Conservation (phyloP, 2,329 filamentous ascomycete species). For the Alternaria panax region DNA sequence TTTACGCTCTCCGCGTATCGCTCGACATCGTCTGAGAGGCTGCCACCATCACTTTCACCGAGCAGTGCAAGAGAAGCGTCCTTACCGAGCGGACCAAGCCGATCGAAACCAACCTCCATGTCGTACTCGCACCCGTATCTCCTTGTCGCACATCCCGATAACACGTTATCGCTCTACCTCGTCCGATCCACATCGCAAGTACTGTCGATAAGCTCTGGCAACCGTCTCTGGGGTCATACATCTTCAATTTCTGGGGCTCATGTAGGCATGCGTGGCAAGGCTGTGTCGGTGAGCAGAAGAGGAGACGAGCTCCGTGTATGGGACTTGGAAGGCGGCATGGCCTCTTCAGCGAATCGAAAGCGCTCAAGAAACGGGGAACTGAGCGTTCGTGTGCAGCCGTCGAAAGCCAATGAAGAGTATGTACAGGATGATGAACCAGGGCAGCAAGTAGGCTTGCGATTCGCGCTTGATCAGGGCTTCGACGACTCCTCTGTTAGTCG, state of each 20-base stretch:
- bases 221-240: conserved; percentile 88
- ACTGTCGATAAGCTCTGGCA: conserved; percentile 75
- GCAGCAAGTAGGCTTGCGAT: conserved; percentile 42
- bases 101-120: conserved; percentile 55
- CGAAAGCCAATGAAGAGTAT: conserved; percentile 30
- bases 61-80: conserved; percentile 30
- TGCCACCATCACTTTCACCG: conserved; percentile 35
- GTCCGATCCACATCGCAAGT: conserved; percentile 73
- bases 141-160: conserved; percentile 82
- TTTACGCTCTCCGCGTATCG: conserved; percentile 48
- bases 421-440: conserved; percentile 30
- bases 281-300: conserved; percentile 84
- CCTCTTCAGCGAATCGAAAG: conserved; percentile 53
- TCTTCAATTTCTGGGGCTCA: conserved; percentile 87
- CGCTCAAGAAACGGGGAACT: conserved; percentile 55
- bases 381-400: conserved; percentile 63
- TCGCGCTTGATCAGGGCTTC: conserved; percentile 46
- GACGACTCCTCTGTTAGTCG: conserved; percentile 55
- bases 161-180: conserved; percentile 83
- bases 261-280: conserved; percentile 83
- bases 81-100: conserved; percentile 27
- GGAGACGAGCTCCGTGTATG: conserved; percentile 77
- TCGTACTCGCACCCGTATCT: conserved; percentile 81
- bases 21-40: conserved; percentile 25
- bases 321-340: conserved; percentile 80